These are phyloP conservation scores for Viola odorata DNA, from an alignment of 345 rosid species.

Conservation along the genomic window DNA sequence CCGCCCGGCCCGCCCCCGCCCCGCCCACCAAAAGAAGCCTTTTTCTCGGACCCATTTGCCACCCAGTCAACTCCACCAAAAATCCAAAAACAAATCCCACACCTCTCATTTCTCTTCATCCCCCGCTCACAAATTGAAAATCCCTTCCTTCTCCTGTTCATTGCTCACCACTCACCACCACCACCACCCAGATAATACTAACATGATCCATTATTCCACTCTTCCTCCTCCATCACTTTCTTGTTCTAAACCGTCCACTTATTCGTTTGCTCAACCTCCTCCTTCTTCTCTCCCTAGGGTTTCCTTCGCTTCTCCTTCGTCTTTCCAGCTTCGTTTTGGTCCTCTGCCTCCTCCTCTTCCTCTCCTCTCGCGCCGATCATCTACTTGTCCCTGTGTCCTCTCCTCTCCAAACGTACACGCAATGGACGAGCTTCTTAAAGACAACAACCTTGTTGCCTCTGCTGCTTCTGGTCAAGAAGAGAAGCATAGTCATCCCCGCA, in stretches of 20 bases:
- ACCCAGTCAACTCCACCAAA: too few species aligned
- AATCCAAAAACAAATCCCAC: too few species aligned
- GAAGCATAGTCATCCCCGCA: slow-evolving; percentile 39
- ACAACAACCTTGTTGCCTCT: slow-evolving; percentile 38
- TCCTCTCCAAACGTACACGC: slow-evolving; percentile 34
- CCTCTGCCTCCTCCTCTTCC: slow-evolving; percentile 16
- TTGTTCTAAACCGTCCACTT: neutral
- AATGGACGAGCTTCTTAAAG: slow-evolving; percentile 63
- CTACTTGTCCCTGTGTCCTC: slow-evolving; percentile 26
- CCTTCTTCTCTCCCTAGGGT: slow-evolving; percentile 5
- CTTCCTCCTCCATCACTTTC: neutral
- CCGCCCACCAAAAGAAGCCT: too few species aligned
- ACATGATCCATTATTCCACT: neutral
- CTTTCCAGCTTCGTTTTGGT: slow-evolving; percentile 5
- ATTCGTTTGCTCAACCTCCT: neutral
- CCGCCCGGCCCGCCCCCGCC: too few species aligned
- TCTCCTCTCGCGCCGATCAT: slow-evolving; percentile 26
- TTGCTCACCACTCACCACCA: neutral
- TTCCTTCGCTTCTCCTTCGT: slow-evolving; percentile 16
- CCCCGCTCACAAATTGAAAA: too few species aligned
- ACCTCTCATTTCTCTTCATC: too few species aligned
- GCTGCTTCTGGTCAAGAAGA: slow-evolving; percentile 17
- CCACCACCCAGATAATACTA: too few species aligned
- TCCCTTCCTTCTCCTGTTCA: neutral
- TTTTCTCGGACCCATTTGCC: too few species aligned